Evolutionary conservation across 176 grass and related monocot genomes (phyloP), one percentile per base, ranked within the genome.

Genomic region (Zizania latifolia): DNA sequence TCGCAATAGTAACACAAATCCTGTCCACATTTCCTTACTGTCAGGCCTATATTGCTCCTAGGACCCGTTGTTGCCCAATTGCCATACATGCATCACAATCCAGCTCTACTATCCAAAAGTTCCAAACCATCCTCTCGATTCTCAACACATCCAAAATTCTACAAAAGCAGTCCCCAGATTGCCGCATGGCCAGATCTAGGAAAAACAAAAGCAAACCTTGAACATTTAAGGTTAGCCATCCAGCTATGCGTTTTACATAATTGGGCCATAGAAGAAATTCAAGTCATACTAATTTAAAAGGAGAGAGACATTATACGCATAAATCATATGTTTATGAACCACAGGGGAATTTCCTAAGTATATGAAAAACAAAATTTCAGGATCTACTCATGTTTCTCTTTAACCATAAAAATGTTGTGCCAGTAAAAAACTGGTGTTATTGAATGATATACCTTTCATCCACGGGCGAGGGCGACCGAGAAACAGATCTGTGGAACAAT

Each of bases 131-230:
- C 83, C 69, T 78, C 28, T 82, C 45, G 29, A 57, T 75, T 74
- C 78, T 77, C 85, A 82, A 77, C 32, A 71, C 23, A 81, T 81
- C 78, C 85, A 82, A 72, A 65, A 82, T 65, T 80, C 48, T 87
- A 87, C 6, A 53, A 71, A 72, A 71, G 78, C 65, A 87, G 65
- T 50, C 85, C 85, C 58, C 72, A 82, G 85, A 87, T 87, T 31
- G 30, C 78, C 36, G 65, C 78, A 87, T 65, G 72, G 84, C 65
- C 78, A 76, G 73, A 82, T 86, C 84, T 87, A 87, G 78, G 85
- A 87, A 86, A 86, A 82, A 87, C 65, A 87, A 77, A 70, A 82
- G 65, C 58, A 71, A 87, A 87, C 45, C 85, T 87, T 87, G 36
- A 78, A 56, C 44, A 72, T 14, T 71, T 65, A 36, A 82, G 22